Base-by-base conservation (phyloP, 352 stramenopile genomes). In the Lagenidium sp. region DNA sequence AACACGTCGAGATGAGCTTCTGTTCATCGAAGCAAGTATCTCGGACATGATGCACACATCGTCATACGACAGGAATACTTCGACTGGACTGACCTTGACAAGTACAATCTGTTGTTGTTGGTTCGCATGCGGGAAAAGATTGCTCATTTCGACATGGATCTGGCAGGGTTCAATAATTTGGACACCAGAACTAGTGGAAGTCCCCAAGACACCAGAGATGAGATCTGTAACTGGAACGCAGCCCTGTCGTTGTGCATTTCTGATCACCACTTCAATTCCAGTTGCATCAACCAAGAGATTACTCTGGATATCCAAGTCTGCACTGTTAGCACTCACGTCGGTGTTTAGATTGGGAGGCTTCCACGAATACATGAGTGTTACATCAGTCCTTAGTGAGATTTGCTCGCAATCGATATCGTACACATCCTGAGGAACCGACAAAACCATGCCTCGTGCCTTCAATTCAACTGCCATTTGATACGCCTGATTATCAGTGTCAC, bases 61-160 rank as follows among this genome's bases (percentile, higher is more conserved):
- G n/a, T 90, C 75, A 36, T 92, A 86, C 6, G 80, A 92, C 5
- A 79, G 51, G 29, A 82, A 92, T 6, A 88, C 64, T 53, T 89
- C 67, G 35, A 92, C 81, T 4, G 80, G 71, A 38, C 69, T 87
- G 47, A 92, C 81, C 11, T 47, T 65, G 16, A 92, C 47, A 13
- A 73, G 59, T 11, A 89, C 53, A 57, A 87, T 88, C 25, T 90
- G 77, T 34, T 92, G 80, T 5, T 73, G 59, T 37, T 86, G 72
- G 4, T 67, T 60, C 4, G 68, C 72, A 29, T 82, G 60, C 0
- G 78, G 70, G 40, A 83, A 82, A 32, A 90, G 30, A 34, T 87
- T 70, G 20, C 57, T 85, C 15, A 87, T 53, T 41, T 85, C 72
- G 2, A 85, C 55, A 20, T 81, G 65, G 1, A 92, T 35, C 24